These are phyloP conservation scores for Suillus bovinus DNA, from an alignment of 768 basidiomycete genomes.

Conservation along the genomic window DNA sequence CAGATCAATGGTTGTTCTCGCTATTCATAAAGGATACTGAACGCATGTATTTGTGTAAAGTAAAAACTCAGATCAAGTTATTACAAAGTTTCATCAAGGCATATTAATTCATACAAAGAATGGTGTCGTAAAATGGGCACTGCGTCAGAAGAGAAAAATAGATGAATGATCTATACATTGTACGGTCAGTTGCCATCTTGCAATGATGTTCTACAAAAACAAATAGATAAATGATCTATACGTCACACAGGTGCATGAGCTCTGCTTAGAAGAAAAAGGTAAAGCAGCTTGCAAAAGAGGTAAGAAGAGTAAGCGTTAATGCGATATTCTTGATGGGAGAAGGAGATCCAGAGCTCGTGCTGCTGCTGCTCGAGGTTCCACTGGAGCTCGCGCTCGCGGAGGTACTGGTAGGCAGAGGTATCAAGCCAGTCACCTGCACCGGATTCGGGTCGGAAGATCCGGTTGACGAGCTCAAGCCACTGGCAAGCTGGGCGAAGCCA, in stretches of 20 bases:
- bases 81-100: not conserved
- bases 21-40: not conserved
- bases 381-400: constrained; percentile 4
- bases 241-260: not conserved
- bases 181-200: not conserved
- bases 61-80: not conserved
- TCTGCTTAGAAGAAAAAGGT: not conserved
- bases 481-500: constrained; percentile 31
- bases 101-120: not conserved
- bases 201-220: not conserved
- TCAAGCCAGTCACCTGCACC: not conserved
- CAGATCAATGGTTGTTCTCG: not conserved
- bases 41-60: not conserved
- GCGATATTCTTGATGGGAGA: constrained; percentile 13
- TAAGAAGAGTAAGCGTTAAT: constrained; percentile 12
- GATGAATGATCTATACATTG: not conserved
- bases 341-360: not conserved
- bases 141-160: not conserved
- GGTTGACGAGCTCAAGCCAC: constrained; percentile 8
- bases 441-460: not conserved
- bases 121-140: not conserved
- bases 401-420: constrained; percentile 6
- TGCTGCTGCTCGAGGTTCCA: not conserved
- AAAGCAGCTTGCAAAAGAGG: constrained; percentile 9
- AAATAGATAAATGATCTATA: not conserved